These are phyloP conservation scores for Talaromyces sp. DNA, from an alignment of 2,329 filamentous ascomycete genomes.

Conservation along the genomic window DNA sequence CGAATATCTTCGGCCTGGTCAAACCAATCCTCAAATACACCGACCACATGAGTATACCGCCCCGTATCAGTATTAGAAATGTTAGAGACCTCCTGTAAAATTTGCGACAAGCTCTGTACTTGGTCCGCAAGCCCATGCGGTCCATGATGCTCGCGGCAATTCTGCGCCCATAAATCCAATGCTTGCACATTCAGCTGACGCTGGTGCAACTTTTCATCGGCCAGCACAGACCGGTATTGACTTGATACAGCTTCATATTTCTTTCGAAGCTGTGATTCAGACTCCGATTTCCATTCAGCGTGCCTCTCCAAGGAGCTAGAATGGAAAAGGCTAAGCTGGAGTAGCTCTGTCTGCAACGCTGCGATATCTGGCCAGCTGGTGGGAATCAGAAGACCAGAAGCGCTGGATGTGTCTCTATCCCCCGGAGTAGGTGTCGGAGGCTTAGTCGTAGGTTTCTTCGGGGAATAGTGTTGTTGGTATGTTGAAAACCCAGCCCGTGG, in stretches of 20 bases:
- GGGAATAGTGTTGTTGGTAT: slow-evolving; percentile 43
- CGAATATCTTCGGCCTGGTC: slow-evolving; percentile 31
- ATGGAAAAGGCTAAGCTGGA: slow-evolving; percentile 47
- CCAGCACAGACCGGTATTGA: slow-evolving; percentile 35
- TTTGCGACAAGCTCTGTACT: slow-evolving; percentile 42
- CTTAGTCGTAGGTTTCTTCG: slow-evolving; percentile 37
- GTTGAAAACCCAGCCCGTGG: slow-evolving; percentile 36
- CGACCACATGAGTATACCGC: slow-evolving; percentile 35
- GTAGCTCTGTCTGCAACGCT: slow-evolving; percentile 45
- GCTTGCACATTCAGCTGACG: slow-evolving; percentile 39
- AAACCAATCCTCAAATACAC: slow-evolving; percentile 43
- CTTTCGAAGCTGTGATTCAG: slow-evolving; percentile 33
- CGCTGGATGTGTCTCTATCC: slow-evolving; percentile 12
- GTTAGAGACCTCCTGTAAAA: slow-evolving; percentile 43
- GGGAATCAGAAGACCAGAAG: slow-evolving; percentile 26
- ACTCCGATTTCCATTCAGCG: slow-evolving; percentile 34
- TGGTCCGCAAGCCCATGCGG: slow-evolving; percentile 38
- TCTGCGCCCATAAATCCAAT: slow-evolving; percentile 37
- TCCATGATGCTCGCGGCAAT: slow-evolving; percentile 30
- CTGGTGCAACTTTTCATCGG: slow-evolving; percentile 37
- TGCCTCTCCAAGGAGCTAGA: slow-evolving; percentile 32
- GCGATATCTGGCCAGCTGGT: slow-evolving; percentile 39
- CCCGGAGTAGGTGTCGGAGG: slow-evolving; percentile 24
- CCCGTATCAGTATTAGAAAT: slow-evolving; percentile 26
- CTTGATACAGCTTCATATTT: slow-evolving; percentile 40